A percentile compares a stretch with the other conserved stretches of the same genome.
phyloP scores from a whole-genome alignment of 352 stramenopile genomes.

The Pythium phragmitis region DNA sequence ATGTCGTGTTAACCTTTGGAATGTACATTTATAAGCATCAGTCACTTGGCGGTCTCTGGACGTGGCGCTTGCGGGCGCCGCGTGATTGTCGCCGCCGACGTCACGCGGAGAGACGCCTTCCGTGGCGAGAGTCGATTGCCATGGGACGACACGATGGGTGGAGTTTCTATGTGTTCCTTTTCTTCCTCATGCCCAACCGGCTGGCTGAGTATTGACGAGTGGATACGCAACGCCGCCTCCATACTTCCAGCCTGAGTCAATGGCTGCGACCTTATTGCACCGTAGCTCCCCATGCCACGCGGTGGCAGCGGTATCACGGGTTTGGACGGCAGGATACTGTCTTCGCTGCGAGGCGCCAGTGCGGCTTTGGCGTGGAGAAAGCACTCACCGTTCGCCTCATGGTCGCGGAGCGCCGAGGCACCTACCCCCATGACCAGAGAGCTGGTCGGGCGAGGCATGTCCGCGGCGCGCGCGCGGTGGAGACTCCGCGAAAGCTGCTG shows the following conservation, averaged over 20 bases:
- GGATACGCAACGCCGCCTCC: conserved; percentile 7
- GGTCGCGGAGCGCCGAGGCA: conserved; percentile 11
- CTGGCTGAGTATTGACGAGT: conserved; percentile 13
- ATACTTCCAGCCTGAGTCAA: not conserved
- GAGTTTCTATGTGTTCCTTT: not conserved
- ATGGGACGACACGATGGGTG: not conserved
- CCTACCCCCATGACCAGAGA: conserved; percentile 24
- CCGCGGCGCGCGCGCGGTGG: not conserved
- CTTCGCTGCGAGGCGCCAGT: conserved; percentile 20
- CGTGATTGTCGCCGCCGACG: not conserved
- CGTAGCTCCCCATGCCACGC: not conserved
- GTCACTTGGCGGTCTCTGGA: not conserved
- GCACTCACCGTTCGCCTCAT: conserved; percentile 25
- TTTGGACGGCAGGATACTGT: too few relatives aligned
- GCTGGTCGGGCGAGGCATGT: not conserved
- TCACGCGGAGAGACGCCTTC: conserved; percentile 3
- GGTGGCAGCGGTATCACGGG: not conserved
- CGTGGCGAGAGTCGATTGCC: conserved; percentile 2
- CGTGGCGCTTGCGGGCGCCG: conserved; percentile 1
- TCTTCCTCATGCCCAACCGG: conserved; percentile 14
- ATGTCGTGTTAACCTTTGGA: conserved; percentile 49
- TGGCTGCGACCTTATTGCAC: not conserved
- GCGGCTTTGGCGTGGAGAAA: conserved; percentile 51
- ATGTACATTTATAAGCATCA: not conserved
- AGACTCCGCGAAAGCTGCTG: conserved; percentile 35